Conservation (phyloP, 495 filamentous ascomycete species). For the Chlorociboria aeruginascens region DNA sequence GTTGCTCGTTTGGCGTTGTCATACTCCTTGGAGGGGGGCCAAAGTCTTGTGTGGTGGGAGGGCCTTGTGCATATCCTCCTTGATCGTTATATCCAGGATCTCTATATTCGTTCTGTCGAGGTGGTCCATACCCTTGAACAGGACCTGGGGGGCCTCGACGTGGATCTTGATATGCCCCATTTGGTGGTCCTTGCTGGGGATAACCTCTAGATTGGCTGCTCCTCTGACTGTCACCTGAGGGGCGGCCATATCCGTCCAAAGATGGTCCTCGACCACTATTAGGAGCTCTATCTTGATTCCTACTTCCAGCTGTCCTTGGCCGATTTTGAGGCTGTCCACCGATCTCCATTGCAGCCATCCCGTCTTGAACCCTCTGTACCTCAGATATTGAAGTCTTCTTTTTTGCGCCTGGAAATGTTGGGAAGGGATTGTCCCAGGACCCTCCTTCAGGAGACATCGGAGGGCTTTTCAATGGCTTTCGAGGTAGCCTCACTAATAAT, state of each 20-base stretch:
- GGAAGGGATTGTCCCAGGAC: conserved; percentile 58
- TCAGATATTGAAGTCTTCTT: conserved; percentile 33
- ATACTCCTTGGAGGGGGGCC: conserved; percentile 18
- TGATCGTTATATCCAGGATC: conserved; percentile 16
- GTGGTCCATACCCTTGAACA: conserved; percentile 23
- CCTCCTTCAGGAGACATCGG: conserved; percentile 34
- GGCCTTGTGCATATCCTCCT: conserved; percentile 13
- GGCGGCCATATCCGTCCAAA: conserved; percentile 7
- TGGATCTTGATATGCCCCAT: conserved; percentile 16
- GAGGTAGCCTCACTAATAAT: conserved; percentile 5
- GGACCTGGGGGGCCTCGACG: conserved; percentile 14
- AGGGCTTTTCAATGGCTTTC: conserved; percentile 21
- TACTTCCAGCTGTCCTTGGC: conserved; percentile 2
- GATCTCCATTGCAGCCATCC: conserved; percentile 48
- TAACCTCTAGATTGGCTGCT: conserved; percentile 9
- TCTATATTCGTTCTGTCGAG: conserved; percentile 14
- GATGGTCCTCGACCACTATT: conserved; percentile 4
- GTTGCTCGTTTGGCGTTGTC: conserved; percentile 18
- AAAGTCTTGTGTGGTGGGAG: conserved; percentile 15
- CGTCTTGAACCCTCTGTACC: conserved; percentile 35
- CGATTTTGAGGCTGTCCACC: conserved; percentile 24
- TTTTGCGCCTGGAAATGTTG: conserved; percentile 45
- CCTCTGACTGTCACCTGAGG: conserved; percentile 15
- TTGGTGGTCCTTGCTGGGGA: conserved; percentile 9
- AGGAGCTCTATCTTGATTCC: neutral